These are phyloP conservation scores for Malus hybrid DNA, from an alignment of 331 rosid genomes.

Conservation along the genomic window DNA sequence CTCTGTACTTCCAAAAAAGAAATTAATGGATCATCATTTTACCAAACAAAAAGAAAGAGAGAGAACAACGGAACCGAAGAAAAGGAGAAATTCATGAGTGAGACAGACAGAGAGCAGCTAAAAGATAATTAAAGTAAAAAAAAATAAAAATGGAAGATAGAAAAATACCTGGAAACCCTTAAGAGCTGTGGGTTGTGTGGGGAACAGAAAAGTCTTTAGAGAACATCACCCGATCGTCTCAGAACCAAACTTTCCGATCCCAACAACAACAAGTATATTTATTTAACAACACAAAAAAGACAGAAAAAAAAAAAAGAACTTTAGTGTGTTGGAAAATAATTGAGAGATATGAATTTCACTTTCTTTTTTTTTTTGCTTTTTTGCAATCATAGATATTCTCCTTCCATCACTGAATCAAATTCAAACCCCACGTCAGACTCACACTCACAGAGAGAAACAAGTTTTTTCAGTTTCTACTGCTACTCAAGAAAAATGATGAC, in stretches of 20 bases:
- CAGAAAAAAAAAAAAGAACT: neutral
- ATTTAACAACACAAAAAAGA: constrained; percentile 10
- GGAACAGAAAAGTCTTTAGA: constrained; percentile 37
- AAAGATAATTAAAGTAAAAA: constrained; percentile 1
- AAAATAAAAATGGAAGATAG: neutral
- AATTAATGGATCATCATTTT: constrained; percentile 3
- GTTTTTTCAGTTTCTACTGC: constrained; percentile 1
- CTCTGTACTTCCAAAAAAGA: neutral
- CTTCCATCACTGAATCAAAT: constrained; percentile 31
- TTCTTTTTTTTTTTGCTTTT: neutral
- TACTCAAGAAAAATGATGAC: constrained; percentile 24
- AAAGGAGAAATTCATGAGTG: neutral
- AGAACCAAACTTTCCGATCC: constrained; percentile 44
- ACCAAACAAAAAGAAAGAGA: neutral
- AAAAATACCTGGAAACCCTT: constrained; percentile 35
- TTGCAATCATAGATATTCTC: constrained; percentile 35
- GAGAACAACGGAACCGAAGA: neutral
- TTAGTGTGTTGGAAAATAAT: neutral
- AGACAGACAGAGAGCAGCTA: neutral
- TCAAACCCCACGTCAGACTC: constrained; percentile 49
- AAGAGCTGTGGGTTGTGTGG: constrained; percentile 33
- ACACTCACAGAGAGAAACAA: constrained; percentile 16
- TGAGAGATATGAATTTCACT: constrained; percentile 11
- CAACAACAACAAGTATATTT: constrained; percentile 15
- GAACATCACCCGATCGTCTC: constrained; percentile 33